These are phyloP conservation scores for Coccomyxa subellipsoidea DNA, from an alignment of 163 green algal species.

Conservation along the genomic window DNA sequence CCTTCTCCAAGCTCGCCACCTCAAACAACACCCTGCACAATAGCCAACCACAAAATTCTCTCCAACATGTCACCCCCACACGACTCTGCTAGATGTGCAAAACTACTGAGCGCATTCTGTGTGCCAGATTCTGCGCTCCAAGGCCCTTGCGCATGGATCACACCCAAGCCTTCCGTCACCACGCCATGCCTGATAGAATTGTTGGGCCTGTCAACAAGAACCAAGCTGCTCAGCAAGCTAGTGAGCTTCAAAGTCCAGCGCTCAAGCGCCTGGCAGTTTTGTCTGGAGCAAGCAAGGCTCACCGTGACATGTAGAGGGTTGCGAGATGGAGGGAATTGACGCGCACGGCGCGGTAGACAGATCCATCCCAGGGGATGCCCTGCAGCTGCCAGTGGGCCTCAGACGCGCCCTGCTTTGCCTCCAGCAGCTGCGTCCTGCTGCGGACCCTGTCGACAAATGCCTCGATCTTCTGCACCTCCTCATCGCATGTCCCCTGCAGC, in stretches of 20 bases:
- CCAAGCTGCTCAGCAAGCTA: too few relatives aligned
- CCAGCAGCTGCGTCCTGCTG: constrained; percentile 3
- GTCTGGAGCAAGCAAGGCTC: too few relatives aligned
- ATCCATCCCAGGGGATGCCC: constrained; percentile 19
- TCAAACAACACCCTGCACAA: constrained; percentile 24
- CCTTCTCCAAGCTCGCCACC: constrained; percentile 28
- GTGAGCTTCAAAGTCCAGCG: constrained; percentile 12
- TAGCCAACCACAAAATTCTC: neutral
- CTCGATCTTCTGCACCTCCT: constrained; percentile 21
- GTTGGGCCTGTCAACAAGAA: too few relatives aligned
- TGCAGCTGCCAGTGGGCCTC: constrained; percentile 11
- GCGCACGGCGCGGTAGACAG: neutral
- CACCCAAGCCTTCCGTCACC: too few relatives aligned
- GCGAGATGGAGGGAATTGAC: constrained; percentile 20
- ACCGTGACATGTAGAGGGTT: constrained; percentile 30
- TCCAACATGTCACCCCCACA: too few relatives aligned
- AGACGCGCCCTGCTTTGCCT: neutral
- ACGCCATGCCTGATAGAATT: too few relatives aligned
- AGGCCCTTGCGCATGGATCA: too few relatives aligned
- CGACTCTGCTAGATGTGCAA: too few relatives aligned
- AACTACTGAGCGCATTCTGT: too few relatives aligned
- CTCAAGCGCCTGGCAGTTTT: too few relatives aligned
- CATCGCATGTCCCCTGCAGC: constrained; percentile 15
- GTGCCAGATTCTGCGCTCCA: too few relatives aligned
- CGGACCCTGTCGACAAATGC: constrained; percentile 22